These are phyloP conservation scores for Fusarium sp. DNA, from an alignment of 2,329 filamentous ascomycete species.

Conservation along the genomic window DNA sequence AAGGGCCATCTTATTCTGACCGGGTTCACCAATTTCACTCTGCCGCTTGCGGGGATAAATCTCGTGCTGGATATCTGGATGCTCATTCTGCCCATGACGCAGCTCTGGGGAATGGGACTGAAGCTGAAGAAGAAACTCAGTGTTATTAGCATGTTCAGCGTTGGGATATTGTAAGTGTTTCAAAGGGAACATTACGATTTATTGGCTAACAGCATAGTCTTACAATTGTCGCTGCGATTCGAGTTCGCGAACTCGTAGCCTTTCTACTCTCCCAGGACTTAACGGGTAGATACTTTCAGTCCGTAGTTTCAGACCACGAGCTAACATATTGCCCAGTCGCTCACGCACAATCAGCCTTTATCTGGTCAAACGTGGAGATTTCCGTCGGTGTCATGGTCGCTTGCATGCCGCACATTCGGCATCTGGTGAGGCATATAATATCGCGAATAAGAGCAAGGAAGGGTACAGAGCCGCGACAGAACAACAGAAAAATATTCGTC, in stretches of 20 bases:
- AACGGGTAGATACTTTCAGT: background rate
- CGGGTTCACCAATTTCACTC: background rate
- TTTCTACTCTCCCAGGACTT: slow-evolving; percentile 2
- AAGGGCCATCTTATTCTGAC: background rate
- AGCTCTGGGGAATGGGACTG: slow-evolving; percentile 12
- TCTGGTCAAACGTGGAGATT: slow-evolving; percentile 16
- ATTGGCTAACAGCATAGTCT: background rate
- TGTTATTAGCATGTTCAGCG: slow-evolving; percentile 26
- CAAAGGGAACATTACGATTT: accelerated
- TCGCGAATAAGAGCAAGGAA: background rate
- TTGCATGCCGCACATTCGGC: slow-evolving; percentile 22
- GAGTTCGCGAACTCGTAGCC: background rate
- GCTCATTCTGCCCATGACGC: slow-evolving; percentile 13
- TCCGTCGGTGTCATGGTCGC: slow-evolving; percentile 24
- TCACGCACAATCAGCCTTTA: slow-evolving; percentile 7
- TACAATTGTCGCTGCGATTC: slow-evolving; percentile 8
- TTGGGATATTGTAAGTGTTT: slow-evolving; percentile 16
- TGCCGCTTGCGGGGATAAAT: slow-evolving; percentile 2
- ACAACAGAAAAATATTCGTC: slow-evolving; percentile 1
- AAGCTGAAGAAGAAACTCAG: slow-evolving; percentile 18
- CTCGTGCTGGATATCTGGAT: slow-evolving; percentile 20
- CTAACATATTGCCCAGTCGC: background rate
- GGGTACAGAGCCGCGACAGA: background rate
- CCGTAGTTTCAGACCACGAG: accelerated
- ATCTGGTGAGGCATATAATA: background rate